Base-by-base conservation (phyloP, 2,329 filamentous ascomycete genomes). In the Pyricularia sp. region DNA sequence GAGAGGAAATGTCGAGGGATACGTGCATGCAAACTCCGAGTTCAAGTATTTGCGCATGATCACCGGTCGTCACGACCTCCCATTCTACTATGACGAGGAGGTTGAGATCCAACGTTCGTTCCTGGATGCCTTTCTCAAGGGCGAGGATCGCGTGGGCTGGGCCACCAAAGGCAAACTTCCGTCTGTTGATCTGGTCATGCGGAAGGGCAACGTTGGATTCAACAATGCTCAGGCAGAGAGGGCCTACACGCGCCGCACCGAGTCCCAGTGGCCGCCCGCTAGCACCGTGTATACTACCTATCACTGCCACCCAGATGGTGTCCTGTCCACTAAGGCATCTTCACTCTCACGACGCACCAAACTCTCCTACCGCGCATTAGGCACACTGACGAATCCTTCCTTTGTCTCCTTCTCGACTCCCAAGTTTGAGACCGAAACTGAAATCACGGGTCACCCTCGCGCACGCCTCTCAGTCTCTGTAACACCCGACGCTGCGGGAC, bases 1-100 rank as follows among this genome's bases (percentile, higher is more conserved):
- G 5, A 82, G 89, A 9, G 90, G 90, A 2, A 92, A 92, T 71
- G 82, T 92, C 9, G 83, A 90, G 73, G 90, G 89, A 0, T 92
- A 85, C 69, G 79, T 79, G 1, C 82, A 87, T 65, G 89, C 89
- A 0, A 87, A 88, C 0, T 91, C 89, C 0, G 81, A 87, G 69
- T 80, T 88, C 70, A 92, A 92, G 75, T 92, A 89, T 72, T 81
- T 92, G 0, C 84, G 89, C 7, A 87, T 91, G 75, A 89, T 92
- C 73, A 88, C 85, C 0, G 90, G 90, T 1, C 83, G 90, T 0
- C 90, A 92, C 71, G 90, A 92, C 72, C 80, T 92, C 1, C 90
- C 90, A 0, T 92, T 92, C 75, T 92, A 91, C 78, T 91, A 91
- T 74, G 76, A 84, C 0, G 86, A 91, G 65, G 87, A 91, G 71